Evolutionary conservation across 2,329 filamentous ascomycete species (phyloP).

Genomic region (Scedosporium apiospermum): DNA sequence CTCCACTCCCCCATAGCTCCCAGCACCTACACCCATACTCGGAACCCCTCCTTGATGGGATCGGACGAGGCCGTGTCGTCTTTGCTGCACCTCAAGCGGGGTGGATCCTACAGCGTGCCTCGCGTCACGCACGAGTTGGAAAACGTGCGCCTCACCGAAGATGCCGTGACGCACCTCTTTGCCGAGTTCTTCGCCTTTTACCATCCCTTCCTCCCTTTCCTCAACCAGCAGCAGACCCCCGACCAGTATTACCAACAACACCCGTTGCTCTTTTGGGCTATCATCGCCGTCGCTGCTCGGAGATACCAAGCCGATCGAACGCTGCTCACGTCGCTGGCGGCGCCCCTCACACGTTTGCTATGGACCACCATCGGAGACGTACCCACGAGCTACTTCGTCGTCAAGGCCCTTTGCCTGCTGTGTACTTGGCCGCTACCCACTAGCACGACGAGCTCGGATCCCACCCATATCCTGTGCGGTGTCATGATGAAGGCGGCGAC

Average conservation of each 20-base stretch:
- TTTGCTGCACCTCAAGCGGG: conserved; percentile 55
- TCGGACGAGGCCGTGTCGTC: conserved; percentile 61
- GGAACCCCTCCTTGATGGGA: conserved; percentile 55
- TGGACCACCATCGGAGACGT: conserved; percentile 72
- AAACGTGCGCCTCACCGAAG: conserved; percentile 54
- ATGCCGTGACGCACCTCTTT: conserved; percentile 56
- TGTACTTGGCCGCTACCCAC: conserved; percentile 78
- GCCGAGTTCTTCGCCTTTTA: conserved; percentile 67
- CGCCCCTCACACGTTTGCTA: conserved; percentile 58
- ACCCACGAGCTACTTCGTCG: conserved; percentile 68
- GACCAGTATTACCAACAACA: conserved; percentile 71
- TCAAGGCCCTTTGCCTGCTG: conserved; percentile 70
- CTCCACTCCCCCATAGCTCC: conserved; percentile 13
- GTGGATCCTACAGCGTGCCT: conserved; percentile 50
- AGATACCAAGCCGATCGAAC: conserved; percentile 55
- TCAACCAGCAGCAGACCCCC: conserved; percentile 56
- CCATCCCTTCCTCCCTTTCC: conserved; percentile 69
- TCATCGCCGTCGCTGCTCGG: conserved; percentile 65
- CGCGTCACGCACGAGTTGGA: conserved; percentile 54
- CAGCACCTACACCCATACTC: conserved; percentile 42
- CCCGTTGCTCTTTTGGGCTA: conserved; percentile 76
- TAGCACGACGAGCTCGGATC: conserved; percentile 71
- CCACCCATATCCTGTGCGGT: conserved; percentile 71
- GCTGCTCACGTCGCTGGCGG: conserved; percentile 58
- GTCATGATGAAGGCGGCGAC: conserved; percentile 84